phyloP scores from a whole-genome alignment of 345 rosid species.

The Stellera chamaejasme region DNA sequence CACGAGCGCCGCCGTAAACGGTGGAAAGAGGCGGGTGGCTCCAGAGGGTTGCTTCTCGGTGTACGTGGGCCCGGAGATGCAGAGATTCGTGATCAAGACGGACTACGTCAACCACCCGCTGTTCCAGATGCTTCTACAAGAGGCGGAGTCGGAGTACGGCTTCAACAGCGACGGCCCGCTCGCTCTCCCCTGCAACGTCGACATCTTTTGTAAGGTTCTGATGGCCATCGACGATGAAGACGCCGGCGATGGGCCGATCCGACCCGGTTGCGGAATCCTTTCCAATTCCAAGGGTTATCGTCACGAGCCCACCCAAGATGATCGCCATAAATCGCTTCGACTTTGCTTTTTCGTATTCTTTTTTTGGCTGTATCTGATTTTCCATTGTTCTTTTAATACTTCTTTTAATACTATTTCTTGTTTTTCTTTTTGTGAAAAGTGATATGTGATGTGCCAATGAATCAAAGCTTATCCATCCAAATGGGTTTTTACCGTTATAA shows the following conservation, averaged over 20 bases:
- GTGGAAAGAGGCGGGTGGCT: conserved; percentile 17
- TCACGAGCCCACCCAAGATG: conserved; percentile 25
- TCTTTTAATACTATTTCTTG: neutral
- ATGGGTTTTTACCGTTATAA: too few relatives aligned
- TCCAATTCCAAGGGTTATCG: conserved; percentile 19
- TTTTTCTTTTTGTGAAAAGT: neutral
- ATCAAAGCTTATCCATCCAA: too few relatives aligned
- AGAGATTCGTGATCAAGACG: conserved; percentile 47
- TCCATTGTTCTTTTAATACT: neutral
- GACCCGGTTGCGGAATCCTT: conserved; percentile 24
- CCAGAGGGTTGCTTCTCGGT: conserved; percentile 66
- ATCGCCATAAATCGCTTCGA: conserved; percentile 24
- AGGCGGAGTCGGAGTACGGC: conserved; percentile 66
- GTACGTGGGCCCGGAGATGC: conserved; percentile 50
- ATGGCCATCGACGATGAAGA: too few relatives aligned
- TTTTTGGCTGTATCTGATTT: neutral
- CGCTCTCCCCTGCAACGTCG: conserved; percentile 57
- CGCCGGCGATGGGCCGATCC: conserved; percentile 3
- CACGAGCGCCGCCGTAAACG: neutral
- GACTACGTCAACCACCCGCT: conserved; percentile 54
- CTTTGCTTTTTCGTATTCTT: too few relatives aligned
- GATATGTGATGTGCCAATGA: too few relatives aligned
- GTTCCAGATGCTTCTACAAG: conserved; percentile 50
- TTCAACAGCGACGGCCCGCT: conserved; percentile 49
- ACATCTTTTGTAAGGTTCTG: conserved; percentile 35